These are phyloP conservation scores for Madurella fahalii DNA, from an alignment of 2,329 filamentous ascomycete species.

Conservation along the genomic window DNA sequence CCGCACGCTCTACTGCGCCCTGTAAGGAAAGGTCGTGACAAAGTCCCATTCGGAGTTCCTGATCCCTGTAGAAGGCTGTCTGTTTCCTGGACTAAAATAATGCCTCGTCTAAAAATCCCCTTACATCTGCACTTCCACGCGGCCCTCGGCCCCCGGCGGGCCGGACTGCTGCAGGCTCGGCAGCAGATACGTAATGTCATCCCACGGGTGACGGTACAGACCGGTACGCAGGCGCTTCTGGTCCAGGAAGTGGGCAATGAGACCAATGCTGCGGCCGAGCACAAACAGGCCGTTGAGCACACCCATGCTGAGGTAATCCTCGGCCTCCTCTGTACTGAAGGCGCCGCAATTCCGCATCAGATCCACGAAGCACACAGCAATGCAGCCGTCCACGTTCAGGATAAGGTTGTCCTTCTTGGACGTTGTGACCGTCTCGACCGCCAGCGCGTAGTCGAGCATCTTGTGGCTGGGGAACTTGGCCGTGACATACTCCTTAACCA, in stretches of 20 bases:
- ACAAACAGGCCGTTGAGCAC: constrained; percentile 99
- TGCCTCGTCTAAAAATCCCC: constrained; percentile 11
- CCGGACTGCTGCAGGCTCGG: constrained; percentile 70
- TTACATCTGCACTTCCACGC: constrained; percentile 84
- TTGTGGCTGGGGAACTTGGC: constrained; percentile 97
- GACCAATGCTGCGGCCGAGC: constrained; percentile 91
- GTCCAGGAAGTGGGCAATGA: constrained; percentile 99
- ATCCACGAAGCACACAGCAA: constrained; percentile 98
- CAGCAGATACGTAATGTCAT: constrained; percentile 93
- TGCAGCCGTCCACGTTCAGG: constrained; percentile 96
- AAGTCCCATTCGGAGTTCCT: neutral
- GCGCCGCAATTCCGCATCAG: constrained; percentile 96
- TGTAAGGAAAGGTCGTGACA: neutral
- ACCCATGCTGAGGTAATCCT: constrained; percentile 99
- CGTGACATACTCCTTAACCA: constrained; percentile 98
- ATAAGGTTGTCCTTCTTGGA: constrained; percentile 99
- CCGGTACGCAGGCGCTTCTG: constrained; percentile 99
- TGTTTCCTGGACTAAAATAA: neutral
- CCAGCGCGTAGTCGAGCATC: constrained; percentile 96
- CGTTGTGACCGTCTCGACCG: constrained; percentile 95
- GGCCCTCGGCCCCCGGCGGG: constrained; percentile 71
- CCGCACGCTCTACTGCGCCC: neutral
- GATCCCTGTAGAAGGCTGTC: neutral
- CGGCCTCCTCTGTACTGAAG: constrained; percentile 91
- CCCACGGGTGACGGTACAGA: constrained; percentile 98